Base-by-base conservation (phyloP, 177 flowering plant genomes). In the Telopea speciosissima region DNA sequence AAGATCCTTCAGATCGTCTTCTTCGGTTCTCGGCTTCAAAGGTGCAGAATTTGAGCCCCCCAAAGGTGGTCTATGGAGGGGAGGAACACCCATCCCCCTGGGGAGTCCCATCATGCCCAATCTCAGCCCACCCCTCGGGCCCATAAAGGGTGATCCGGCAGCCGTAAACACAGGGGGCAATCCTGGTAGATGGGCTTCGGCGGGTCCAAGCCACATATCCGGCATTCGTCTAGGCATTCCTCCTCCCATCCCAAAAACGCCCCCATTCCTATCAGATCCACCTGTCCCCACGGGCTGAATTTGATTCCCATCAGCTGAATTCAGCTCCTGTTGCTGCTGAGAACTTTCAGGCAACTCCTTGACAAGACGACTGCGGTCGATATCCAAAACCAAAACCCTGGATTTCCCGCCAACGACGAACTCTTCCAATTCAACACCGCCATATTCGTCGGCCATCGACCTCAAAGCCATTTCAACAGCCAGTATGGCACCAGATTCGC, bases 1-100 rank as follows among this genome's bases (percentile, higher is more conserved):
- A 24, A 93, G 78, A 81, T 96, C 98, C 88, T 91, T 93, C 85
- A 93, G 59, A 68, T 91, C 98, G 67, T 95, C 98, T 75, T 96
- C 99, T 73, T 96, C 98, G 0, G 84, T 83, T 62, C 81, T 85
- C 10, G 74, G 79, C 82, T 84, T 89, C 75, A 75, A 68, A 24
- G 81, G 63, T 24, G 76, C 64, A 12, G 77, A 59, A 74, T 69
- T 77, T 3, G 76, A 24, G 33, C 87, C 83, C 22, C 80, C 84
- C 77, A 81, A 28, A 5, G 85, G 83, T 14, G 94, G 89, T 67
- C 93, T 81, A 28, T 80, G 88, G 63, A 83, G 75, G 13, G 89
- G 85, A 69, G 80, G 80, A 33, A 79, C 74, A 65, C 82, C 87
- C 79, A 89, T 79, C 25, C 81, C 84, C 73, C 91, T 81, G 0